Base-by-base conservation (phyloP, 345 rosid species). In the Salix suchowensis region DNA sequence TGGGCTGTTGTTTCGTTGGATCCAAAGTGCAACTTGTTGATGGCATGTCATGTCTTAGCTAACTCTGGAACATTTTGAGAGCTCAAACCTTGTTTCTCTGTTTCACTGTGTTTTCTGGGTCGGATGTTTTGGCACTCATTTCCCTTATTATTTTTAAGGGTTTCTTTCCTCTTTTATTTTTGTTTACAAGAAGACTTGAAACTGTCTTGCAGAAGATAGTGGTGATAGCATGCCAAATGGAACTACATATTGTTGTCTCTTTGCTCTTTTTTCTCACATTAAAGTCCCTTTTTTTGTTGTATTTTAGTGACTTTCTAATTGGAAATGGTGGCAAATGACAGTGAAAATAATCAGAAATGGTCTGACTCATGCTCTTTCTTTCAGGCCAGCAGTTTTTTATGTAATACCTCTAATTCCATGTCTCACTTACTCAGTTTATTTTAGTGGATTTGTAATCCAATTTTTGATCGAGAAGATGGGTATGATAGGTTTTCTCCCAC, bases 391-490 rank as follows among this genome's bases (percentile, higher is more conserved):
- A 13, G 36, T 87, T 68, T 84, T 86, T 75, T 96, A 91, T 64
- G 76, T 89, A 78, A 79, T 93, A 82, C 88, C 94, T 87, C 83
- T 91, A 68, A 74, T 90, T 83, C 98, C 99, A 10, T 90, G 91
- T 86, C 84, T 96, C 84, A 26, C 86, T 46, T 93, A 89, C 80
- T 65, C 88, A 2, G 84, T 87, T 79, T 92, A 96, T 81, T 96
- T 93, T 89, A 86, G 94, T 70, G 99, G 96, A 62, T 85, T 92
- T 81, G 90, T 96, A 77, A 74, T 83, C 76, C 92, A 91, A 81
- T 85, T 93, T 82, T 82, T 96, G 82, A 86, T 92, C 67, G 98
- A 96, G 94, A 96, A 92, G 96, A 87, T 90, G 88, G 98, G 99
- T 65, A 96, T 96, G 98, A 91, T 96, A 94, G 98, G 99, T 70